Evolutionary conservation across 306 rosid species (phyloP).

Genomic region (Vigna angularis): DNA sequence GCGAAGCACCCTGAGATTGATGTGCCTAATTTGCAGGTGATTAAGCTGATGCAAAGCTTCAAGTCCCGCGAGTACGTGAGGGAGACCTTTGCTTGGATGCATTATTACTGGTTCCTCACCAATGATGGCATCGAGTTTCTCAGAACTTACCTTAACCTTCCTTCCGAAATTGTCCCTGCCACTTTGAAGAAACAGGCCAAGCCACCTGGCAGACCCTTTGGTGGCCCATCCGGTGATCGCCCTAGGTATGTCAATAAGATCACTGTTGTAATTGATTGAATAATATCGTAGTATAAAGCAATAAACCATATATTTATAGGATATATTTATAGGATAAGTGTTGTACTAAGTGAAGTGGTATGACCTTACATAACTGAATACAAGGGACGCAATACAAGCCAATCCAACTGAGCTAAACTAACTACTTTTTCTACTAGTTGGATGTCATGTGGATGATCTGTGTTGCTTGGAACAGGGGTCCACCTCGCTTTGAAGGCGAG

Average conservation of each 20-base stretch:
- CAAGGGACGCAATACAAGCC: too few relatives aligned
- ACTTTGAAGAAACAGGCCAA: conserved; percentile 83
- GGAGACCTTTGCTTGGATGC: conserved; percentile 96
- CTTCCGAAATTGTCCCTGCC: conserved; percentile 90
- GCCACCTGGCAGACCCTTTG: conserved; percentile 70
- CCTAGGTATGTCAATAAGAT: conserved; percentile 56
- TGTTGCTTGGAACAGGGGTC: conserved; percentile 63
- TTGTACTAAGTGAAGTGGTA: not conserved
- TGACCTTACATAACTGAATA: not conserved
- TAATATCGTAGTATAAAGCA: not conserved
- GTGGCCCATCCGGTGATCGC: conserved; percentile 81
- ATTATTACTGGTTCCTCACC: conserved; percentile 87
- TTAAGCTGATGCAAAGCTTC: conserved; percentile 93
- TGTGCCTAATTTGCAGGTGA: conserved; percentile 88
- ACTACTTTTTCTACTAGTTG: not conserved
- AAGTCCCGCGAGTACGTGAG: conserved; percentile 87
- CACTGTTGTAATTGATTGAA: not conserved
- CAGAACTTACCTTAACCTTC: conserved; percentile 84
- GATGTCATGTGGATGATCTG: not conserved
- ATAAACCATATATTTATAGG: not conserved
- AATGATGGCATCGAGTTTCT: conserved; percentile 89
- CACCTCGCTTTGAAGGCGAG: conserved; percentile 72
- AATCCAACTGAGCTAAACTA: not conserved
- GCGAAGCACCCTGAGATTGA: conserved; percentile 86
- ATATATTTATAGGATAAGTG: not conserved